These are phyloP conservation scores for Thermothelomyces thermophilus DNA, from an alignment of 2,329 filamentous ascomycete species.

Conservation along the genomic window DNA sequence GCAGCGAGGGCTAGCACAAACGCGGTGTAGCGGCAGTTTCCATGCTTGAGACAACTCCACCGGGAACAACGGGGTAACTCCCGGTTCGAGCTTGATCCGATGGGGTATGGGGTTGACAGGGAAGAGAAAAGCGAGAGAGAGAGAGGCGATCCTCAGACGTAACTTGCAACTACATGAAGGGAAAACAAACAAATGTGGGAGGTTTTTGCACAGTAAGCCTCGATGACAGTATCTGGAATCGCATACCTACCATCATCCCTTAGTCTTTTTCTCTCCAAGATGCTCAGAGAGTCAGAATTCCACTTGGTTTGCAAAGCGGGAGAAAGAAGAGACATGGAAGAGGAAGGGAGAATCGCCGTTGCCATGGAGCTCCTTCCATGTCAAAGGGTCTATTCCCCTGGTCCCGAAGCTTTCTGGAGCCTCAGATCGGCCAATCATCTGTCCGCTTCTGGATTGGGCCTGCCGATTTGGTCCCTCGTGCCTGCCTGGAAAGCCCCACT, in stretches of 20 bases:
- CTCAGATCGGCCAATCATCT: conserved; percentile 3
- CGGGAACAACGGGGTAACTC: neutral
- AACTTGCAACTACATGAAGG: neutral
- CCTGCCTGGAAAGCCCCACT: conserved; percentile 6
- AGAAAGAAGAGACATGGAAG: neutral
- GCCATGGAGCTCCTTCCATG: neutral
- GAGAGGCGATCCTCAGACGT: neutral
- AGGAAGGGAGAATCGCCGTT: neutral
- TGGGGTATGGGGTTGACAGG: neutral
- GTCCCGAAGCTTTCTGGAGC: neutral
- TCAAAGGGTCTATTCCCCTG: neutral
- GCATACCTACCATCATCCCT: too few relatives aligned
- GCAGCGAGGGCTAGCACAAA: neutral
- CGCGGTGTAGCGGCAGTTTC: neutral
- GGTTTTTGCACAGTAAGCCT: too few relatives aligned
- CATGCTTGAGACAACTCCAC: neutral
- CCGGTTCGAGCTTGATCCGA: conserved; percentile 1
- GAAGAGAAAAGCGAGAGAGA: too few relatives aligned
- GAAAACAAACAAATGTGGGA: neutral
- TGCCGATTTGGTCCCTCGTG: conserved; percentile 5
- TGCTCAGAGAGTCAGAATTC: too few relatives aligned
- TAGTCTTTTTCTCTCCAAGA: too few relatives aligned
- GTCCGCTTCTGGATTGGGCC: conserved; percentile 3
- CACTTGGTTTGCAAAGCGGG: neutral
- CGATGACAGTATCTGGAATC: too few relatives aligned